Evolutionary conservation across 1,139 yeast species (phyloP).

Genomic region (Suhomyces maxii): DNA sequence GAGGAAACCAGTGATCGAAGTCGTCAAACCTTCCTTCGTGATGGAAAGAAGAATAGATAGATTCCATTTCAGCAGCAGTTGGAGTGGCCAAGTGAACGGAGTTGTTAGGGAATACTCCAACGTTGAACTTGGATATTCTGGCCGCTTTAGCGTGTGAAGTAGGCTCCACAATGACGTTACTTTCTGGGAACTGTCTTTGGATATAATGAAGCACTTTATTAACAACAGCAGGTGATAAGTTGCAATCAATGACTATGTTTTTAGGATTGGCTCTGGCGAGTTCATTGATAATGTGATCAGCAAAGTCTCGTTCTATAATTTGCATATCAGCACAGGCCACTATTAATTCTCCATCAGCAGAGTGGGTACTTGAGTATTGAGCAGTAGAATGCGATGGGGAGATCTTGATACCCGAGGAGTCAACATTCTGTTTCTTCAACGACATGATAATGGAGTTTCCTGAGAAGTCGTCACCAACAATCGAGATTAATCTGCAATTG

Average conservation of each 20-base stretch:
- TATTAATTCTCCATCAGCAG: conserved; percentile 58
- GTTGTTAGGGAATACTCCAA: conserved; percentile 33
- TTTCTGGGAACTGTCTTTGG: conserved; percentile 14
- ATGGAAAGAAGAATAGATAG: conserved; percentile 53
- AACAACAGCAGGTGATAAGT: conserved; percentile 50
- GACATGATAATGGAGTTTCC: conserved; percentile 43
- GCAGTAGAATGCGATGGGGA: conserved; percentile 47
- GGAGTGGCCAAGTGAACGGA: conserved; percentile 58
- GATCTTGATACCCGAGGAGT: conserved; percentile 41
- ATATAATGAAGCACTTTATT: conserved; percentile 33
- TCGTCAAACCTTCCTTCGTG: conserved; percentile 54
- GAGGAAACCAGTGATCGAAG: conserved; percentile 70
- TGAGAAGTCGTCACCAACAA: conserved; percentile 59
- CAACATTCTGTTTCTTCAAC: conserved; percentile 29
- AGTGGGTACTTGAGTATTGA: conserved; percentile 72
- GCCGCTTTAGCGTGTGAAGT: conserved; percentile 66
- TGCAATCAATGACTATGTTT: conserved; percentile 66
- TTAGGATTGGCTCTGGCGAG: conserved; percentile 37
- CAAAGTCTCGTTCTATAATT: conserved; percentile 52
- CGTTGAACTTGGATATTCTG: conserved; percentile 29
- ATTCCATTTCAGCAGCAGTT: conserved; percentile 59
- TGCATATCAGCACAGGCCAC: conserved; percentile 87
- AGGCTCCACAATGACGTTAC: conserved; percentile 65
- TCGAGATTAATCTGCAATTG: conserved; percentile 50
- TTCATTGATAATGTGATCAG: conserved; percentile 38